These are phyloP conservation scores for Penicillium simplicissimum DNA, from an alignment of 495 filamentous ascomycete species.

Conservation along the genomic window DNA sequence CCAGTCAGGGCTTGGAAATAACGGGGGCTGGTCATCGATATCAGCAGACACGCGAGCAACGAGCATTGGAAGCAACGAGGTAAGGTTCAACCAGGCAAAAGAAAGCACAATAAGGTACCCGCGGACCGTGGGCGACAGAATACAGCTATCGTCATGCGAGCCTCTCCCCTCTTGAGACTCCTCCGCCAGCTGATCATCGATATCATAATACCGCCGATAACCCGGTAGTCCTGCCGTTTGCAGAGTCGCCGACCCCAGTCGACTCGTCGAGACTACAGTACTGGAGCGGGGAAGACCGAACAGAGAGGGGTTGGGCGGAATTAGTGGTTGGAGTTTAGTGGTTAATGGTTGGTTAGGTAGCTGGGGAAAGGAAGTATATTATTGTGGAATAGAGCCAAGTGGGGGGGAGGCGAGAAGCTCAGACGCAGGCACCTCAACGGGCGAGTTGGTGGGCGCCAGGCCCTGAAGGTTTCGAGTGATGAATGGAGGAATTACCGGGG, in stretches of 20 bases:
- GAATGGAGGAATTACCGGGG: background rate
- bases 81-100: background rate
- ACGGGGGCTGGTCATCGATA: background rate
- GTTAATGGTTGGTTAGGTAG: background rate
- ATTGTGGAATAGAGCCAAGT: background rate
- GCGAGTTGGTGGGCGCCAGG: slow-evolving; percentile 23
- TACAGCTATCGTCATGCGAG: slow-evolving; percentile 17
- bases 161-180: background rate
- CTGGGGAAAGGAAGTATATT: background rate
- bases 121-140: slow-evolving; percentile 20
- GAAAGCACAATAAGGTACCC: slow-evolving; percentile 16
- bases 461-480: slow-evolving; percentile 23
- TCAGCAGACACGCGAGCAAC: background rate
- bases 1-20: background rate
- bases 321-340: background rate
- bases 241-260: slow-evolving; percentile 8
- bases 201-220: slow-evolving; percentile 14
- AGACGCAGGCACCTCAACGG: slow-evolving; percentile 24
- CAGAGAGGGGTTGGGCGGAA: background rate
- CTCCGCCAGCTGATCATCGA: slow-evolving; percentile 19
- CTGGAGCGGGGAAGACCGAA: slow-evolving; percentile 1
- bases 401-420: slow-evolving; percentile 4
- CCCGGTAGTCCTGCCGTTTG: slow-evolving; percentile 20
- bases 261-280: background rate
- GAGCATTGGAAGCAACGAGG: background rate